Conservation (phyloP, 2,329 filamentous ascomycete species). For the Huntiella abstrusa region DNA sequence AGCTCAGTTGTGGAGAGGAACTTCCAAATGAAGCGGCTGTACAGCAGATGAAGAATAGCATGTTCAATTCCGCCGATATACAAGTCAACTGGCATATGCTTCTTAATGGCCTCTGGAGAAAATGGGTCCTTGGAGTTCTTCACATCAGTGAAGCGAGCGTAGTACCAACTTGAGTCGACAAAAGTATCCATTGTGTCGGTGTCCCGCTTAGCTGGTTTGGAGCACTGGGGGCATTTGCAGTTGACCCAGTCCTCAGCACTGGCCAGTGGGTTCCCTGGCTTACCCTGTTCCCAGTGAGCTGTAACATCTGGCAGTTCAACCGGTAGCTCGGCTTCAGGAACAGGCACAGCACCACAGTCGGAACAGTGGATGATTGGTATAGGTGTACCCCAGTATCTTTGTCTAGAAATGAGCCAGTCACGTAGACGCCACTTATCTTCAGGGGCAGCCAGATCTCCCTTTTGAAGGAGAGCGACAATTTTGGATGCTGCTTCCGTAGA, state of each 20-base stretch:
- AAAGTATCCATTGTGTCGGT: constrained; percentile 96
- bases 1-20: constrained; percentile 45
- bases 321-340: constrained; percentile 57
- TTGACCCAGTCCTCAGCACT: constrained; percentile 55
- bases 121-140: constrained; percentile 44
- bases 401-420: constrained; percentile 84
- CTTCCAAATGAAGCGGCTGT: constrained; percentile 80
- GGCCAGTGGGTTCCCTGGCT: constrained; percentile 60
- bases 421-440: constrained; percentile 61
- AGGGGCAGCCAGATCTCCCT: constrained; percentile 37
- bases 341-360: constrained; percentile 59
- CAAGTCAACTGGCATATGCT: constrained; percentile 58
- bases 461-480: constrained; percentile 38
- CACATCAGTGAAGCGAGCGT: constrained; percentile 58
- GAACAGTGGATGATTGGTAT: constrained; percentile 75
- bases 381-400: constrained; percentile 79
- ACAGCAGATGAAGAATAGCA: constrained; percentile 75
- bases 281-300: constrained; percentile 47
- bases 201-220: constrained; percentile 52
- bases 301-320: constrained; percentile 54
- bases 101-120: constrained; percentile 33
- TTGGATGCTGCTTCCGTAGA: constrained; percentile 43
- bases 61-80: constrained; percentile 84
- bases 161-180: constrained; percentile 92
- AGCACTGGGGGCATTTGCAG: constrained; percentile 56